A percentile compares a stretch with the other conserved stretches of the same genome.
These are phyloP conservation scores for Alternaria burnsii DNA, from an alignment of 2,329 filamentous ascomycete genomes.

Conservation along the genomic window DNA sequence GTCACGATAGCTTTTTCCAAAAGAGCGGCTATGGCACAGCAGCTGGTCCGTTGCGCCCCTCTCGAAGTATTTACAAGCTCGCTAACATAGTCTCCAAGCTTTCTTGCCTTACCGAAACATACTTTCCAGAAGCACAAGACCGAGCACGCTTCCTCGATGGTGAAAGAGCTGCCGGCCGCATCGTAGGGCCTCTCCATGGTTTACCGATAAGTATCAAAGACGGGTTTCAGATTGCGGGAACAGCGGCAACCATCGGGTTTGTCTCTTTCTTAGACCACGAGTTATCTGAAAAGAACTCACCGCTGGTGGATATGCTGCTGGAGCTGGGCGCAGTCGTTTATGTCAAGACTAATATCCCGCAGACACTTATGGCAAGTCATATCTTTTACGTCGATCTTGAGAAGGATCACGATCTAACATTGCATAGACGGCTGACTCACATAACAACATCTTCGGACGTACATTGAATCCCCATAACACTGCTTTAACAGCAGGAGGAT, in stretches of 20 bases:
- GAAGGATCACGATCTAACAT: neutral
- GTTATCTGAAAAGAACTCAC: constrained; percentile 55
- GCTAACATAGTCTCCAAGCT: constrained; percentile 49
- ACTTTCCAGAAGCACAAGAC: constrained; percentile 61
- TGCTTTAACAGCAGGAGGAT: constrained; percentile 67
- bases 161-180: constrained; percentile 54
- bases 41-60: constrained; percentile 51
- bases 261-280: constrained; percentile 66
- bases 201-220: constrained; percentile 72
- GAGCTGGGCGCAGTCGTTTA: constrained; percentile 71
- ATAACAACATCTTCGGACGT: constrained; percentile 70
- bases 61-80: neutral
- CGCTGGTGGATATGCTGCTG: constrained; percentile 65
- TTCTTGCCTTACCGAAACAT: constrained; percentile 65
- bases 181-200: constrained; percentile 71
- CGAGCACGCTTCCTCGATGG: constrained; percentile 60
- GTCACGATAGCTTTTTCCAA: constrained; percentile 62
- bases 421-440: constrained; percentile 61
- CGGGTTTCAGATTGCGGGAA: constrained; percentile 67
- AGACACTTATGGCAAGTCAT: constrained; percentile 67
- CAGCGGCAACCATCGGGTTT: constrained; percentile 65
- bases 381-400: constrained; percentile 24
- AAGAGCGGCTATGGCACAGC: constrained; percentile 60
- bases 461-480: constrained; percentile 68
- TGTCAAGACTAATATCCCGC: constrained; percentile 72